Evolutionary conservation across 2,329 filamentous ascomycete species (phyloP), one percentile per base, ranked within the genome.

Genomic region (Claviceps purpurea): DNA sequence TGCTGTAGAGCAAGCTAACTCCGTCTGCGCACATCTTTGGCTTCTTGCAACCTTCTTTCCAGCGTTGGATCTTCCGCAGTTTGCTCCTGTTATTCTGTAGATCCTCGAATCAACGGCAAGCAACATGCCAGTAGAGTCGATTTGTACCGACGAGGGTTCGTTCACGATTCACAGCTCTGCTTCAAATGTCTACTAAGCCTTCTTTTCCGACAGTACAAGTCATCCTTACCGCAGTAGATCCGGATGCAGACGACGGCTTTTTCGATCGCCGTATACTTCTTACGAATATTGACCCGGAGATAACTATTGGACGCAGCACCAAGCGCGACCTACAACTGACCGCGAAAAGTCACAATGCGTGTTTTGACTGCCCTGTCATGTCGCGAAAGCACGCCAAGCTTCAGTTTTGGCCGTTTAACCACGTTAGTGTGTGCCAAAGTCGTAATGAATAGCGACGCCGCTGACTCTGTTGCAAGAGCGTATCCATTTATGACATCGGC

Each of bases 361-460:
- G 74, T 73, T 84, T 87, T 54, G 78, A 87, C 57, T 84, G 79
- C 52, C 79, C 84, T 0, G 84, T 88, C 39, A 84, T 89, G 72
- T 87, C 84, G 24, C 74, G 85, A 45, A 64, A 78, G 11, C 85
- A 89, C 65, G 85, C 84, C 16, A 66, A 76, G 44, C 60, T 84
- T 4, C 57, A 61, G 16, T 69, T 75, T 4, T 67, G 76, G 48
- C 58, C 70, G 10, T 62, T 71, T 2, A 59, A 63, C 6, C 69
- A 73, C 63, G 78, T 78, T 65, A 11, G 38, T 22, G 4, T 34
- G n/a, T 8, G 18, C 16, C 39, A 38, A 34, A 11, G n/a, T 41
- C 26, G 30, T 24, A 22, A 46, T 22, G n/a, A n/a, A 26, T 20
- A 5, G 10, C n/a, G 24, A 26, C 18, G 10, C 5, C 13, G 38